These are phyloP conservation scores for Solanum chiquidenum DNA, from an alignment of 257 asterid species.

Conservation along the genomic window DNA sequence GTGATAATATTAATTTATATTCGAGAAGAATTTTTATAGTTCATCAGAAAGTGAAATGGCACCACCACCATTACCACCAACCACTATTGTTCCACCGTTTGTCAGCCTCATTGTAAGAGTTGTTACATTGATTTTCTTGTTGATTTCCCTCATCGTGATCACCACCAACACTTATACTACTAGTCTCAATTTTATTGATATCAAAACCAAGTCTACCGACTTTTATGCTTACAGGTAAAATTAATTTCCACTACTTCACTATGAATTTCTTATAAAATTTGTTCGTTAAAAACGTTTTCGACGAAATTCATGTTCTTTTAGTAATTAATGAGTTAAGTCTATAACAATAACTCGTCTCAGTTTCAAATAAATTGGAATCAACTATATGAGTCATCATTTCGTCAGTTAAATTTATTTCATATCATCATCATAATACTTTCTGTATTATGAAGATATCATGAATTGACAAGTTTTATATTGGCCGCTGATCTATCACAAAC, in stretches of 20 bases:
- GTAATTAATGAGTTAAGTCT: too few relatives aligned
- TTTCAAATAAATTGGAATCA: not conserved
- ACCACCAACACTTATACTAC: slow-evolving; percentile 12
- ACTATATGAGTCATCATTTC: not conserved
- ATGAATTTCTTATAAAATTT: not conserved
- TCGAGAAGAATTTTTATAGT: not conserved
- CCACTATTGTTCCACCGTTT: slow-evolving; percentile 12
- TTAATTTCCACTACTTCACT: not conserved
- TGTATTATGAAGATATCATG: not conserved
- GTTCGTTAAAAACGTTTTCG: not conserved
- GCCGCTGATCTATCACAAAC: fast-evolving
- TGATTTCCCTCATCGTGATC: slow-evolving; percentile 26
- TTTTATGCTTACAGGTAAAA: slow-evolving; percentile 21
- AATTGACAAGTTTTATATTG: not conserved
- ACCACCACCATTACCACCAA: slow-evolving; percentile 13
- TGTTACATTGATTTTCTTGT: slow-evolving; percentile 20
- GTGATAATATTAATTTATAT: not conserved
- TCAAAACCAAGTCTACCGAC: slow-evolving; percentile 6
- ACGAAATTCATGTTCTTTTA: not conserved
- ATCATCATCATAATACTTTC: not conserved
- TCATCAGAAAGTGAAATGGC: slow-evolving; percentile 8
- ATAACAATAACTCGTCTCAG: not conserved
- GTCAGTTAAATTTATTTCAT: not conserved
- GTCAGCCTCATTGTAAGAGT: slow-evolving; percentile 24
- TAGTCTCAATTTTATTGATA: not conserved